Evolutionary conservation across 164 flowering plant species (phyloP).

Genomic region (Piper longum): DNA sequence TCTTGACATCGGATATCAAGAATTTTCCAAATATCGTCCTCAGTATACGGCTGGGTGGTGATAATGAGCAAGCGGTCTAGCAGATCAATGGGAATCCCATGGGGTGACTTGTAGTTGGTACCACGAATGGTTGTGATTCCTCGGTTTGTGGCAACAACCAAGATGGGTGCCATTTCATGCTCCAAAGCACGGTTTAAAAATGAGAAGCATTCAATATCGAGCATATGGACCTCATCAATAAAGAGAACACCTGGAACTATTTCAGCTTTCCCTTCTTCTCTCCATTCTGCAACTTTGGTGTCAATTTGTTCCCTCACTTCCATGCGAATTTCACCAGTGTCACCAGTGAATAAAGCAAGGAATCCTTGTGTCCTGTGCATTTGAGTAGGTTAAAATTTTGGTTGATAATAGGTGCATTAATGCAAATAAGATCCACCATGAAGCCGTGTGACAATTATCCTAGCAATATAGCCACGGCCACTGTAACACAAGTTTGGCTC

Average conservation of each 20-base stretch:
- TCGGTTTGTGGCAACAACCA: constrained; percentile 88
- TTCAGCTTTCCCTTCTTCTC: constrained; percentile 99
- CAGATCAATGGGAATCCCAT: constrained; percentile 86
- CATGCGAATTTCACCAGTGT: constrained; percentile 84
- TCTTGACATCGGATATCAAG: constrained; percentile 83
- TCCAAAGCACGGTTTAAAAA: constrained; percentile 92
- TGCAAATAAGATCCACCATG: too few species aligned
- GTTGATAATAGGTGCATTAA: neutral
- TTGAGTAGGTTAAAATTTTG: neutral
- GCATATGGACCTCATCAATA: constrained; percentile 98
- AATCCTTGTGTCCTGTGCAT: constrained; percentile 78
- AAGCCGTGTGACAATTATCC: too few species aligned
- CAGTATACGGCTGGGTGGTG: constrained; percentile 74
- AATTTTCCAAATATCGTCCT: constrained; percentile 64
- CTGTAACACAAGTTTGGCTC: too few species aligned
- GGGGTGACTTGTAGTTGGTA: constrained; percentile 92
- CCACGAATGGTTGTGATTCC: constrained; percentile 66
- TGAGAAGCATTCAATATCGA: constrained; percentile 90
- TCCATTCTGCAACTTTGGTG: constrained; percentile 96
- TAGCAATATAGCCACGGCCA: too few species aligned
- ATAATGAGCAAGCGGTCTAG: constrained; percentile 87
- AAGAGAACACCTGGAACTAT: constrained; percentile 97
- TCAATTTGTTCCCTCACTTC: constrained; percentile 94
- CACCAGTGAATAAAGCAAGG: constrained; percentile 89
- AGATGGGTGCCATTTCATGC: constrained; percentile 86